Conservation (phyloP, 1,284 basidiomycete species). For the Microbotryum lychnidis-dioicae region DNA sequence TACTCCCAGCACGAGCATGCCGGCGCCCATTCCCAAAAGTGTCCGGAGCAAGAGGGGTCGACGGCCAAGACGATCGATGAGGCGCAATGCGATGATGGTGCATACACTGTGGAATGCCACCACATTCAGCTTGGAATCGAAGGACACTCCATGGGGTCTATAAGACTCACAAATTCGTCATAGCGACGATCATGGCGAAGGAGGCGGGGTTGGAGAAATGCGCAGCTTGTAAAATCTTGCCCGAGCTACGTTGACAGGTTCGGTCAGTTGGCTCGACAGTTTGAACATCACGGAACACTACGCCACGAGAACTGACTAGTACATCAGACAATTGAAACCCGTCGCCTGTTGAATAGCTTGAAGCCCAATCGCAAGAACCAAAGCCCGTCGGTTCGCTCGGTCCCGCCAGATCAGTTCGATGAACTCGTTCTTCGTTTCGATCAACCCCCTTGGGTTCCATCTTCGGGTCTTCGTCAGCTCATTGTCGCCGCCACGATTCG, state of each 20-base stretch:
- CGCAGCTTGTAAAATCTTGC: constrained; percentile 66
- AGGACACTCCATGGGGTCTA: too few species aligned
- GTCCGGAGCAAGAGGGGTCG: constrained; percentile 69
- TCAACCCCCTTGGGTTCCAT: constrained; percentile 47
- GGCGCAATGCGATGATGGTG: constrained; percentile 51
- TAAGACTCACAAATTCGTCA: constrained; percentile 50
- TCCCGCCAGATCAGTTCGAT: constrained; percentile 16
- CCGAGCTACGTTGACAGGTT: constrained; percentile 31
- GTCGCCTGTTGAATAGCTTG: constrained; percentile 74
- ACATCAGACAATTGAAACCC: constrained; percentile 52
- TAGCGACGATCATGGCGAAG: constrained; percentile 65
- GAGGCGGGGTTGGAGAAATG: constrained; percentile 71
- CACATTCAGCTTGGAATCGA: constrained; percentile 54
- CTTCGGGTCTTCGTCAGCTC: neutral
- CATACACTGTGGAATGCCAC: constrained; percentile 43
- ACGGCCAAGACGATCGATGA: constrained; percentile 69
- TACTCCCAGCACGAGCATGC: constrained; percentile 59
- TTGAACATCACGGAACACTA: neutral
- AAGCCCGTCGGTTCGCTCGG: constrained; percentile 26
- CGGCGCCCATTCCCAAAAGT: constrained; percentile 65
- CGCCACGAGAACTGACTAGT: constrained; percentile 4
- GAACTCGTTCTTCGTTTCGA: constrained; percentile 42
- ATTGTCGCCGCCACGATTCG: too few species aligned
- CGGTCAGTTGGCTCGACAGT: neutral
- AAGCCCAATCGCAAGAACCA: constrained; percentile 67